These are phyloP conservation scores for Xylaria cubensis DNA, from an alignment of 495 filamentous ascomycete genomes.

Conservation along the genomic window DNA sequence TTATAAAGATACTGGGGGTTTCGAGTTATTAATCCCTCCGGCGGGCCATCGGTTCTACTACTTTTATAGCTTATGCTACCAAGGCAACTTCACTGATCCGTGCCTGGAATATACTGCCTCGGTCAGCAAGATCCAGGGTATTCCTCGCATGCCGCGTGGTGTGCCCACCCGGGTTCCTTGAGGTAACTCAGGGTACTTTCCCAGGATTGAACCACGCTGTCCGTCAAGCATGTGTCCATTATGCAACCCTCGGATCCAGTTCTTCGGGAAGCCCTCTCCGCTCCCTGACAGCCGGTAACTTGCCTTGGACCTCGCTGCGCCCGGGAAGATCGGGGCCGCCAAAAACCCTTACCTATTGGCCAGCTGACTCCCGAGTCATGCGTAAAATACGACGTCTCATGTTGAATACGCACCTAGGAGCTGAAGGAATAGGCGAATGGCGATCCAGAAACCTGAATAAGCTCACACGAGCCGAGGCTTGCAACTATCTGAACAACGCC, in stretches of 20 bases:
- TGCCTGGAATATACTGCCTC: conserved; percentile 14
- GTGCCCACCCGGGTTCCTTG: conserved; percentile 5
- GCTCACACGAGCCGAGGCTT: conserved; percentile 6
- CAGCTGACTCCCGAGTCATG: conserved; percentile 21
- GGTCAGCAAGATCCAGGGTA: background rate
- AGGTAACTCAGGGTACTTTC: background rate
- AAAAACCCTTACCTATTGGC: conserved; percentile 20
- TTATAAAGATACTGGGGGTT: background rate
- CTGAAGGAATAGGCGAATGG: background rate
- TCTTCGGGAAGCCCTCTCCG: conserved; percentile 9
- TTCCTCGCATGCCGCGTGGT: conserved; percentile 19
- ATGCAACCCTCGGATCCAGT: conserved; percentile 8
- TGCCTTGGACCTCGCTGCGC: conserved; percentile 16
- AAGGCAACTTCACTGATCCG: background rate
- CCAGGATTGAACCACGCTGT: background rate
- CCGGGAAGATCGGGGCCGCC: conserved; percentile 20
- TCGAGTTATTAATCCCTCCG: background rate
- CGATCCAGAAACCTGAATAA: background rate
- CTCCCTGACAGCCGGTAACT: background rate
- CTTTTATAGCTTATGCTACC: background rate
- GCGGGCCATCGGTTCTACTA: background rate
- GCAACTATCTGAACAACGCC: background rate
- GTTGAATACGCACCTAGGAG: background rate
- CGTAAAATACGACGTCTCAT: conserved; percentile 15
- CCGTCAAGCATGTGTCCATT: background rate